Evolutionary conservation across 2,329 filamentous ascomycete species (phyloP).

Genomic region (Apiospora malaysiana): DNA sequence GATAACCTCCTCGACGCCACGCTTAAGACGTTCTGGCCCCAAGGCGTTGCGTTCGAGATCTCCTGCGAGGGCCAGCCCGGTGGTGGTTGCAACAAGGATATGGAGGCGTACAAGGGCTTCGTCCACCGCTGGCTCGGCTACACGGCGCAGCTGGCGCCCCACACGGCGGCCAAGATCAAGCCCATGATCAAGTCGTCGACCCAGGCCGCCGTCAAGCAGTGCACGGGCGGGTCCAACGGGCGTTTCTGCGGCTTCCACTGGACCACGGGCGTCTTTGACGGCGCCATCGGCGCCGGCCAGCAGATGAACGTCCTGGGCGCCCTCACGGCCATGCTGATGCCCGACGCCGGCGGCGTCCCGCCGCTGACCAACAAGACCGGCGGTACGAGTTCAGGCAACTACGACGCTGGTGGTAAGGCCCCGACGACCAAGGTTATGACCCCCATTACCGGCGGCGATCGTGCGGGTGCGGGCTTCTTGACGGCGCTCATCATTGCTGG

Average conservation of each 20-base stretch:
- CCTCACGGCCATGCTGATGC: conserved; percentile 48
- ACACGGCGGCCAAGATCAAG: conserved; percentile 59
- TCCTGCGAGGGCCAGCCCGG: conserved; percentile 64
- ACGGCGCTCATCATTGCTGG: conserved; percentile 51
- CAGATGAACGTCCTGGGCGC: conserved; percentile 63
- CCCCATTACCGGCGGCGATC: conserved; percentile 51
- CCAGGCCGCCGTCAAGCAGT: conserved; percentile 64
- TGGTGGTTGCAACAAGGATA: conserved; percentile 70
- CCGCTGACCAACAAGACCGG: conserved; percentile 56
- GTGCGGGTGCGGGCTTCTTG: conserved; percentile 55
- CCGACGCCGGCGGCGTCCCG: conserved; percentile 41
- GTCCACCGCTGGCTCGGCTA: conserved; percentile 69
- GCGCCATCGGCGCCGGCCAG: conserved; percentile 59
- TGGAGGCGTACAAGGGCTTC: conserved; percentile 75
- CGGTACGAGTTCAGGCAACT: conserved; percentile 55
- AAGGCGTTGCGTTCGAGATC: conserved; percentile 68
- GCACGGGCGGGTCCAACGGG: conserved; percentile 62
- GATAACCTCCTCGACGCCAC: conserved; percentile 60
- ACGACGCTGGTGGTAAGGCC: conserved; percentile 46
- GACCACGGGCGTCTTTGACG: conserved; percentile 47
- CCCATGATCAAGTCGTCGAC: conserved; percentile 64
- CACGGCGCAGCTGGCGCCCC: conserved; percentile 67
- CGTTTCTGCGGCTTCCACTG: conserved; percentile 71
- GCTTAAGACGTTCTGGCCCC: conserved; percentile 58
- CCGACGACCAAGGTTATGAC: conserved; percentile 30